These are phyloP conservation scores for Cichorium intybus DNA, from an alignment of 140 eudicot species.

Conservation along the genomic window DNA sequence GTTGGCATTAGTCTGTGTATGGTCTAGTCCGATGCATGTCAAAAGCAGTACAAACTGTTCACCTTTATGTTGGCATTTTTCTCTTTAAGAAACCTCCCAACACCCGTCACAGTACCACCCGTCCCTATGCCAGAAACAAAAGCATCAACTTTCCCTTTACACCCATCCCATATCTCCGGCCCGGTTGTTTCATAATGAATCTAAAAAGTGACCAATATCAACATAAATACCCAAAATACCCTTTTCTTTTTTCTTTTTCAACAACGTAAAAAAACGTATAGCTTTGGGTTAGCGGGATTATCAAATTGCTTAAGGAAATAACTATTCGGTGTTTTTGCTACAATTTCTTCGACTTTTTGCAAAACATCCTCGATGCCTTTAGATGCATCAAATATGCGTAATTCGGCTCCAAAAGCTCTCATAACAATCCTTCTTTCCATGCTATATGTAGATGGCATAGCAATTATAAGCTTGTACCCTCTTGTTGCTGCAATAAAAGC, in stretches of 20 bases:
- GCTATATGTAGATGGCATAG: slow-evolving; percentile 55
- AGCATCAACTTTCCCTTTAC: slow-evolving; percentile 65
- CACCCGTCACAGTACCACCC: slow-evolving; percentile 80
- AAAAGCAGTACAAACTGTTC: neutral
- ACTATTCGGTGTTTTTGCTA: slow-evolving; percentile 47
- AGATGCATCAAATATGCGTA: slow-evolving; percentile 42
- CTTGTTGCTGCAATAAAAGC: slow-evolving; percentile 58
- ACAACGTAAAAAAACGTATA: slow-evolving; percentile 5
- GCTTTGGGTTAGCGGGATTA: slow-evolving; percentile 69
- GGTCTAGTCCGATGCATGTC: neutral
- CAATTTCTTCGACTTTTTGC: slow-evolving; percentile 43
- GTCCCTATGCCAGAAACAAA: slow-evolving; percentile 80
- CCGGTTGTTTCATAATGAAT: slow-evolving; percentile 81
- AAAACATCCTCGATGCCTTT: slow-evolving; percentile 43
- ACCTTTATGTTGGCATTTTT: slow-evolving; percentile 63
- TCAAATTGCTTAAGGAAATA: slow-evolving; percentile 46
- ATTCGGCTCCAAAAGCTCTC: slow-evolving; percentile 62
- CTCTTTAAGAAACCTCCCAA: slow-evolving; percentile 68
- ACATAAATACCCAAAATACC: neutral
- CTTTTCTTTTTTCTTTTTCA: neutral
- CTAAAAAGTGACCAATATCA: slow-evolving; percentile 26
- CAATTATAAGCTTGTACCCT: slow-evolving; percentile 52
- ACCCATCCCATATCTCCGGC: slow-evolving; percentile 76
- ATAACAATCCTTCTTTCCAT: slow-evolving; percentile 60
- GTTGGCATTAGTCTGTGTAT: no score